phyloP scores from a whole-genome alignment of 1,284 basidiomycete species.

The Cutaneotrichosporon cavernicola region DNA sequence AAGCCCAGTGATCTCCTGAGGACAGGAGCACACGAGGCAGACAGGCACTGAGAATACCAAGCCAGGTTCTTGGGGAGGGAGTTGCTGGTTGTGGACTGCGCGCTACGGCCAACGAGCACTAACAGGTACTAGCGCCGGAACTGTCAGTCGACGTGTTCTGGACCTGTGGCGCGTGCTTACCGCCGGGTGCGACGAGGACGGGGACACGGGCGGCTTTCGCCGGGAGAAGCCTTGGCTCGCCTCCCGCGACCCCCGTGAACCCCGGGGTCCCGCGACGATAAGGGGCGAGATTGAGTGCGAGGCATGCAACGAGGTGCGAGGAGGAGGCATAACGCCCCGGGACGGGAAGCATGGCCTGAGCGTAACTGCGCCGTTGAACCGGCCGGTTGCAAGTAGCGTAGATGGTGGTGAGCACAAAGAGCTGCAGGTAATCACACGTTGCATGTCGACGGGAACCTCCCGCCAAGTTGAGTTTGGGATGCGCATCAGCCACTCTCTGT shows the following conservation, averaged over 20 bases:
- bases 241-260: too few species aligned
- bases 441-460: background rate
- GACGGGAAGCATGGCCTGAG: background rate
- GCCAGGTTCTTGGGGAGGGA: background rate
- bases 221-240: background rate
- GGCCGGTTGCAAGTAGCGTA: too few species aligned
- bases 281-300: background rate
- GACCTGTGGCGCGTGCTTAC: background rate
- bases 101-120: background rate
- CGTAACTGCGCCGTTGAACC: background rate
- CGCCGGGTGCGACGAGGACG: background rate
- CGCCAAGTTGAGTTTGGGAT: background rate
- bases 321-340: background rate
- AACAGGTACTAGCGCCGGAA: background rate
- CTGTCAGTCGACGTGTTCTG: background rate
- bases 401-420: background rate
- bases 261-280: too few species aligned
- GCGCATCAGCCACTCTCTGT: background rate
- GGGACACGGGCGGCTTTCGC: background rate
- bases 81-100: background rate
- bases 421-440: background rate
- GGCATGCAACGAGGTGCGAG: background rate
- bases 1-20: background rate
- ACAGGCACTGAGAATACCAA: background rate
- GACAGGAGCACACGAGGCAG: background rate